These are phyloP conservation scores for Sanghuangporus weigelae DNA, from an alignment of 1,284 basidiomycete genomes.

Conservation along the genomic window DNA sequence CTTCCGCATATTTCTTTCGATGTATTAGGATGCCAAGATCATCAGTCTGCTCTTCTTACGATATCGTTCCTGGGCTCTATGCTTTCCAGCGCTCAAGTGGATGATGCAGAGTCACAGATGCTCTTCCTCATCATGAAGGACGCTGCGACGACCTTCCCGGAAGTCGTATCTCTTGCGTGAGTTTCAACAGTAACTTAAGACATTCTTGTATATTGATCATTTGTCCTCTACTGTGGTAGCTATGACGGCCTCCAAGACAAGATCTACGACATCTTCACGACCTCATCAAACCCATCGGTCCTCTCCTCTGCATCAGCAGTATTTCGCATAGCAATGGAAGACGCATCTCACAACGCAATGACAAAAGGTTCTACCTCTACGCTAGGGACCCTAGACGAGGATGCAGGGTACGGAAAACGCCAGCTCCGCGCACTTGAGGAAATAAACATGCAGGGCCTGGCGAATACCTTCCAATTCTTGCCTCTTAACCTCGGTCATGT, in stretches of 20 bases:
- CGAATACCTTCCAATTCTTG: slow-evolving; percentile 63
- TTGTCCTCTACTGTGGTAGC: slow-evolving; percentile 32
- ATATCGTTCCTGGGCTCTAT: slow-evolving; percentile 76
- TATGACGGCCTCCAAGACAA: slow-evolving; percentile 78
- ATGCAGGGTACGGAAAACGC: slow-evolving; percentile 32
- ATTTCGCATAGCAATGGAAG: slow-evolving; percentile 62
- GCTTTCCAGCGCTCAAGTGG: slow-evolving; percentile 72
- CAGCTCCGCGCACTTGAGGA: slow-evolving; percentile 59
- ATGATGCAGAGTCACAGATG: slow-evolving; percentile 78
- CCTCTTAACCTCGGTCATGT: slow-evolving; percentile 51
- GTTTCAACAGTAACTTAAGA: slow-evolving; percentile 28
- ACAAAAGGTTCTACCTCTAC: slow-evolving; percentile 58
- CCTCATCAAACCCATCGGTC: slow-evolving; percentile 67
- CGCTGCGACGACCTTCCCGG: slow-evolving; percentile 65
- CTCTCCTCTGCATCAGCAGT: slow-evolving; percentile 69
- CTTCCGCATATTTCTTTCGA: slow-evolving; percentile 51
- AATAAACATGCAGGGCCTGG: slow-evolving; percentile 64
- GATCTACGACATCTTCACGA: slow-evolving; percentile 72
- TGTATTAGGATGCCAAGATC: slow-evolving; percentile 62
- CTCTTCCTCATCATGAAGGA: slow-evolving; percentile 75
- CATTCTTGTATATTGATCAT: not conserved
- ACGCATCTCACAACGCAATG: slow-evolving; percentile 37
- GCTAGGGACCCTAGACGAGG: slow-evolving; percentile 57
- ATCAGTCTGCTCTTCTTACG: slow-evolving; percentile 63
- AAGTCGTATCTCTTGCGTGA: slow-evolving; percentile 70